Evolutionary conservation across 345 rosid species (phyloP).

Genomic region (Geranium brycei): DNA sequence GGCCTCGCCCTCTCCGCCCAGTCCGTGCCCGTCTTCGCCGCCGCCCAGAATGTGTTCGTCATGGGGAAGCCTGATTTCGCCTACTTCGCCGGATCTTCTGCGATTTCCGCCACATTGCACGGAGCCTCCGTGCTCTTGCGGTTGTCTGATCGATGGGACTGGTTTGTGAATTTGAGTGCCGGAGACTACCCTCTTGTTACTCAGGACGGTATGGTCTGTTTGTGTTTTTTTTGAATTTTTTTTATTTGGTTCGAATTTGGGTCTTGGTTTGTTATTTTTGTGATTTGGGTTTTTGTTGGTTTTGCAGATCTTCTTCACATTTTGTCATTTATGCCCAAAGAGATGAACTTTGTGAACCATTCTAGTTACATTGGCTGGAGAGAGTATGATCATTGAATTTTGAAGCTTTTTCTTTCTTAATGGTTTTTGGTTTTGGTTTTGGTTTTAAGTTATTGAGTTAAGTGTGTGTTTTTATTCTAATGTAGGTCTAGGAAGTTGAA

Average conservation of each 20-base stretch:
- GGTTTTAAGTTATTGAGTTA: background rate
- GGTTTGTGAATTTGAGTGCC: slow-evolving; percentile 61
- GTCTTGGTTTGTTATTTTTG: slow-evolving; percentile 5
- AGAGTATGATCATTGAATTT: slow-evolving; percentile 46
- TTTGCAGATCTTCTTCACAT: slow-evolving; percentile 90
- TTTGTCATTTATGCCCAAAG: slow-evolving; percentile 68
- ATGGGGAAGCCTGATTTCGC: slow-evolving; percentile 72
- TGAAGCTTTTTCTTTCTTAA: slow-evolving; percentile 1
- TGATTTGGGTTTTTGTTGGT: slow-evolving; percentile 6
- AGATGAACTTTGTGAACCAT: slow-evolving; percentile 74
- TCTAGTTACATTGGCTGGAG: slow-evolving; percentile 84
- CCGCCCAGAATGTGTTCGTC: slow-evolving; percentile 76
- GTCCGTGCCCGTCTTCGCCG: slow-evolving; percentile 47
- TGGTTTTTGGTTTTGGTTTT: background rate
- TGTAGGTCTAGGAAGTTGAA: slow-evolving; percentile 71
- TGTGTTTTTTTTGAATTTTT: background rate
- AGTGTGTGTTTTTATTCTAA: slow-evolving; percentile 5
- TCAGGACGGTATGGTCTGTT: slow-evolving; percentile 59
- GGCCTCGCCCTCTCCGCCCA: slow-evolving; percentile 43
- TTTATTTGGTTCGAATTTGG: slow-evolving; percentile 1
- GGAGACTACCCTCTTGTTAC: slow-evolving; percentile 84
- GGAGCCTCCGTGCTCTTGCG: slow-evolving; percentile 82
- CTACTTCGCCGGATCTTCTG: slow-evolving; percentile 62
- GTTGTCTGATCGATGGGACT: slow-evolving; percentile 65
- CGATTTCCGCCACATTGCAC: slow-evolving; percentile 66